Percentiles rank a stretch among this genome's conserved stretches.
These are phyloP conservation scores for Orbilia javanica DNA, from an alignment of 2,329 filamentous ascomycete genomes.

Conservation along the genomic window DNA sequence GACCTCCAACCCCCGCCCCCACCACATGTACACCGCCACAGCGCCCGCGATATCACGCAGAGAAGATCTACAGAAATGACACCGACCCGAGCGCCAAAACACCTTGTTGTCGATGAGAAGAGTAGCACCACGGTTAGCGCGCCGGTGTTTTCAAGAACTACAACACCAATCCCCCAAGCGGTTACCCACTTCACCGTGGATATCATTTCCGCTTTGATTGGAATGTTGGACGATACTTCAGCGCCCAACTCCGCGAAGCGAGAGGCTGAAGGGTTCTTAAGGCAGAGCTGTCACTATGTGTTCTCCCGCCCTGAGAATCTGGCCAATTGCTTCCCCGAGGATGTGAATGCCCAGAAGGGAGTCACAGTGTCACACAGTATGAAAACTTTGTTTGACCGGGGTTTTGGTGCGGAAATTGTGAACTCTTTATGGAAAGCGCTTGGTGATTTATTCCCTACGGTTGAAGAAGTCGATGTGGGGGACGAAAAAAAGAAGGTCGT, in stretches of 20 bases:
- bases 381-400: conserved; percentile 65
- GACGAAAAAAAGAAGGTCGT: conserved; percentile 59
- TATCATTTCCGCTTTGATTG: conserved; percentile 68
- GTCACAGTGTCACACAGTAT: conserved; percentile 15
- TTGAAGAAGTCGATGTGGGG: conserved; percentile 34
- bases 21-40: conserved; percentile 40
- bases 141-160: conserved; percentile 64
- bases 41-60: conserved; percentile 59
- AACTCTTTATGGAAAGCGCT: conserved; percentile 75
- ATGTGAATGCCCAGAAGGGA: conserved; percentile 72
- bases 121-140: conserved; percentile 9
- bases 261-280: conserved; percentile 73
- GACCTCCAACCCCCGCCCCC: conserved; percentile 40
- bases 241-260: conserved; percentile 40
- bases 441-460: conserved; percentile 69
- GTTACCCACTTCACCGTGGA: conserved; percentile 71
- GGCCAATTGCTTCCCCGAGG: conserved; percentile 74
- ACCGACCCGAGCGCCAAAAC: conserved; percentile 60
- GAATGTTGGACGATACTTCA: conserved; percentile 58
- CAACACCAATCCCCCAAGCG: conserved; percentile 70
- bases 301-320: conserved; percentile 71
- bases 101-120: conserved; percentile 20
- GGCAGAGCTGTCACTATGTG: conserved; percentile 75
- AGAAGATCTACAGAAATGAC: conserved; percentile 59
- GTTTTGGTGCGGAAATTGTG: conserved; percentile 70